These are phyloP conservation scores for Posidonia australis DNA, from an alignment of 106 monocot species.

Conservation along the genomic window DNA sequence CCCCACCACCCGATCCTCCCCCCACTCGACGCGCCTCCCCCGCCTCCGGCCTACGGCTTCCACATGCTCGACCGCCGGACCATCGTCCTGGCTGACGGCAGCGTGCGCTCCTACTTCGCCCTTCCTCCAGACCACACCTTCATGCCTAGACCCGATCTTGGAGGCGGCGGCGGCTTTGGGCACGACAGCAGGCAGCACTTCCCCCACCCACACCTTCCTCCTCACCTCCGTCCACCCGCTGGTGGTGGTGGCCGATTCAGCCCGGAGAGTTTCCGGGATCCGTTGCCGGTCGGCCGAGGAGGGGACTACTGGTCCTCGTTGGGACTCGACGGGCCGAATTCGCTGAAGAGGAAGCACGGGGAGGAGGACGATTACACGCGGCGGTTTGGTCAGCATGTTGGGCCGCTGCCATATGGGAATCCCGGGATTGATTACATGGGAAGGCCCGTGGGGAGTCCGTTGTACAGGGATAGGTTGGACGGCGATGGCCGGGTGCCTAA, in stretches of 20 bases:
- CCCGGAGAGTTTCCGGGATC: slow-evolving; percentile 5
- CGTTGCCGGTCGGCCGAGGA: slow-evolving; percentile 2
- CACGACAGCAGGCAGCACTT: neutral
- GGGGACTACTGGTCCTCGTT: slow-evolving; percentile 1
- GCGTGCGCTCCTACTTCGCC: slow-evolving; percentile 22
- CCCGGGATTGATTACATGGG: neutral
- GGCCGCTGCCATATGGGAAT: neutral
- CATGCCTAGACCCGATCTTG: neutral
- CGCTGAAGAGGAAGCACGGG: slow-evolving; percentile 13
- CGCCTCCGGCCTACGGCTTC: slow-evolving; percentile 19
- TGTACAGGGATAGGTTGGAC: slow-evolving; percentile 12
- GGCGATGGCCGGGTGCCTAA: slow-evolving; percentile 32
- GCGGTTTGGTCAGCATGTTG: slow-evolving; percentile 1
- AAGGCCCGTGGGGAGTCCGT: slow-evolving; percentile 14
- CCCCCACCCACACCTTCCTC: neutral
- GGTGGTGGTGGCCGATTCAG: slow-evolving; percentile 1
- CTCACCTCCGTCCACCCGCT: neutral
- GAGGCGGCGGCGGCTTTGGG: neutral
- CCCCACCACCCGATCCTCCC: neutral
- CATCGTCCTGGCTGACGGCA: slow-evolving; percentile 24
- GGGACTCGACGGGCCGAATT: slow-evolving; percentile 8
- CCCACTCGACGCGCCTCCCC: slow-evolving; percentile 2
- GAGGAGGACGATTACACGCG: slow-evolving; percentile 14
- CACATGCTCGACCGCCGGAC: slow-evolving; percentile 26
- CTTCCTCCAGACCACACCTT: slow-evolving; percentile 17